phyloP scores from a whole-genome alignment of 2,329 filamentous ascomycete species.

The Tolypocladium inflatum region DNA sequence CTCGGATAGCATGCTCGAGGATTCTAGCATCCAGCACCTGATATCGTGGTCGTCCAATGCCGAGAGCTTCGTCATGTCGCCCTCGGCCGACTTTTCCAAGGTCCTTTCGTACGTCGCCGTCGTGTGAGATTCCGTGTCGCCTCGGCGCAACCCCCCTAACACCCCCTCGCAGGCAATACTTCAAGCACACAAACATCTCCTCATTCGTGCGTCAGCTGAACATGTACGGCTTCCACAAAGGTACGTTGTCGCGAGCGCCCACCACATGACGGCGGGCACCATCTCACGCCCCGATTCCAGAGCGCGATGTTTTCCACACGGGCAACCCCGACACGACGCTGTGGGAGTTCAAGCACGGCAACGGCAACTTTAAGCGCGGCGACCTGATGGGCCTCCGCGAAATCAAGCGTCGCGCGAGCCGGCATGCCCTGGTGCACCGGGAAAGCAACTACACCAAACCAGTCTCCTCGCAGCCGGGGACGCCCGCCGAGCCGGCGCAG shows the following conservation, averaged over 20 bases:
- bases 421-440: slow-evolving; percentile 86
- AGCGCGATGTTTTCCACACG: slow-evolving; percentile 97
- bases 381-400: slow-evolving; percentile 85
- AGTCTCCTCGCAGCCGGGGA: slow-evolving; percentile 66
- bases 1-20: slow-evolving; percentile 78
- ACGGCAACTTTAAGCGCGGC: slow-evolving; percentile 92
- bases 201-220: slow-evolving; percentile 97
- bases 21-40: slow-evolving; percentile 82
- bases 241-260: slow-evolving; percentile 35
- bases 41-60: slow-evolving; percentile 93
- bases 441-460: slow-evolving; percentile 78
- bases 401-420: slow-evolving; percentile 88
- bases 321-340: slow-evolving; percentile 86
- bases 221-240: slow-evolving; percentile 99
- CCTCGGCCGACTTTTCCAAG: slow-evolving; percentile 94
- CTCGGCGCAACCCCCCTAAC: not conserved
- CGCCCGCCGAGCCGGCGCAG: slow-evolving; percentile 74
- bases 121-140: not conserved
- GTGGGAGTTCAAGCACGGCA: slow-evolving; percentile 99
- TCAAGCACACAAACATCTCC: slow-evolving; percentile 98
- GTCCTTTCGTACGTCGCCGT: slow-evolving; percentile 74
- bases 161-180: slow-evolving; percentile 68
- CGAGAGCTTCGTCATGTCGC: slow-evolving; percentile 98
- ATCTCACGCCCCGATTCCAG: slow-evolving; percentile 32
- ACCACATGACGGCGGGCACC: not conserved